Evolutionary conservation across 2,329 filamentous ascomycete genomes (phyloP).

Genomic region (Colletotrichum trifolii): DNA sequence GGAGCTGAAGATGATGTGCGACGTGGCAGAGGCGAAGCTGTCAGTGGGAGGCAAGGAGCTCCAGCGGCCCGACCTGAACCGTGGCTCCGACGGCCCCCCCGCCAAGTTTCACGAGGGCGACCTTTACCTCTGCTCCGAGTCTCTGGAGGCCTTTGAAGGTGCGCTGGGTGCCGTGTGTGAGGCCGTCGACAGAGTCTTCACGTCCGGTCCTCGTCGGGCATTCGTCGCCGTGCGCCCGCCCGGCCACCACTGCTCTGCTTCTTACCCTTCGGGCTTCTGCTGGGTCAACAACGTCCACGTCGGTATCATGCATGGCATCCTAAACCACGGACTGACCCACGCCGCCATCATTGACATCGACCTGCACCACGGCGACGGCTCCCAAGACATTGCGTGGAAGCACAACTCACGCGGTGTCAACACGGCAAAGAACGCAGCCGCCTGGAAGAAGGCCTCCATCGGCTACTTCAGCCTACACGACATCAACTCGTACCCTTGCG

Average conservation of each 20-base stretch:
- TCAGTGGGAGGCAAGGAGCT: slow-evolving; percentile 83
- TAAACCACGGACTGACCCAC: slow-evolving; percentile 88
- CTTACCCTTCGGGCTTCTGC: slow-evolving; percentile 93
- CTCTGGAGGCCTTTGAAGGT: slow-evolving; percentile 87
- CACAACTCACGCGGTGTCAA: slow-evolving; percentile 79
- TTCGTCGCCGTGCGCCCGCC: slow-evolving; percentile 95
- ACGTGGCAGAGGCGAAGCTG: slow-evolving; percentile 80
- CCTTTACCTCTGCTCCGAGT: slow-evolving; percentile 89
- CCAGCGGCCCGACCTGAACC: slow-evolving; percentile 72
- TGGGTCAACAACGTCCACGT: slow-evolving; percentile 99
- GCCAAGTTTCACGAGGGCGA: slow-evolving; percentile 86
- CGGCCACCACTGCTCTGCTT: slow-evolving; percentile 93
- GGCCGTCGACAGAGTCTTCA: slow-evolving; percentile 87
- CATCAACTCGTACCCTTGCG: slow-evolving; percentile 98
- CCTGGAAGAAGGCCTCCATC: slow-evolving; percentile 86
- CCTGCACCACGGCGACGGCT: slow-evolving; percentile 94
- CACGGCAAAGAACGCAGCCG: slow-evolving; percentile 75
- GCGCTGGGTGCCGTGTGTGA: slow-evolving; percentile 94
- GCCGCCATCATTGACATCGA: slow-evolving; percentile 95
- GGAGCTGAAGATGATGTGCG: slow-evolving; percentile 87
- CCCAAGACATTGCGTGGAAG: slow-evolving; percentile 91
- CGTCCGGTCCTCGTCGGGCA: slow-evolving; percentile 74
- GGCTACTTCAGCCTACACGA: slow-evolving; percentile 98
- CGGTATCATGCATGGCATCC: slow-evolving; percentile 89
- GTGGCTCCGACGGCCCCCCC: slow-evolving; percentile 55